These are phyloP conservation scores for Clonostachys byssicola DNA, from an alignment of 2,329 filamentous ascomycete genomes.

Conservation along the genomic window DNA sequence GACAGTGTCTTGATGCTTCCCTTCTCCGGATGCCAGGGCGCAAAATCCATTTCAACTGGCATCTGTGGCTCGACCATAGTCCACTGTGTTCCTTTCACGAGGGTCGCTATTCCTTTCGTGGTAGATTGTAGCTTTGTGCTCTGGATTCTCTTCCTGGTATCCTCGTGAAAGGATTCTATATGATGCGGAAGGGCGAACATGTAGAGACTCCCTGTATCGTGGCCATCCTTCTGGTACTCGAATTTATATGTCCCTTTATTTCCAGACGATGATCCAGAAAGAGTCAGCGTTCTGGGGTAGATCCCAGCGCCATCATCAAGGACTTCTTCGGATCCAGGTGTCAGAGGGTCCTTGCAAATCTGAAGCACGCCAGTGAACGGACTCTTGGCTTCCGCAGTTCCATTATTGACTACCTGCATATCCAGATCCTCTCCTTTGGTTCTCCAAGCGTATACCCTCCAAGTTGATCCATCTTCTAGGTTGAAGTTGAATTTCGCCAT, in stretches of 20 bases:
- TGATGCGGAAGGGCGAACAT: slow-evolving; percentile 93
- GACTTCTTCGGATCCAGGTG: slow-evolving; percentile 51
- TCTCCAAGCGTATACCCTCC: slow-evolving; percentile 75
- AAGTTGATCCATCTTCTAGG: slow-evolving; percentile 68
- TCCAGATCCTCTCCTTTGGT: slow-evolving; percentile 56
- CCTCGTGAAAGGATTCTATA: slow-evolving; percentile 64
- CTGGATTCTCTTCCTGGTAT: slow-evolving; percentile 43
- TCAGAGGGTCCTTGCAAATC: slow-evolving; percentile 69
- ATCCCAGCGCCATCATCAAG: slow-evolving; percentile 75
- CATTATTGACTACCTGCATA: slow-evolving; percentile 65
- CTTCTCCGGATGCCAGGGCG: slow-evolving; percentile 65
- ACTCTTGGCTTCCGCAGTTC: slow-evolving; percentile 57
- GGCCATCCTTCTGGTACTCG: slow-evolving; percentile 67
- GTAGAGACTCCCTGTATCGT: slow-evolving; percentile 54
- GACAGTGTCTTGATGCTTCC: slow-evolving; percentile 42
- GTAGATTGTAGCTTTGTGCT: slow-evolving; percentile 69
- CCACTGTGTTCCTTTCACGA: slow-evolving; percentile 70
- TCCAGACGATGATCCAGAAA: slow-evolving; percentile 62
- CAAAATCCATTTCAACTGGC: slow-evolving; percentile 70
- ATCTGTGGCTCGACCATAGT: slow-evolving; percentile 73
- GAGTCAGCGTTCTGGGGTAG: slow-evolving; percentile 59
- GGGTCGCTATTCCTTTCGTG: slow-evolving; percentile 78
- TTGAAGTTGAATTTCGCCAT: slow-evolving; percentile 73
- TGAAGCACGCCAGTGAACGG: slow-evolving; percentile 79
- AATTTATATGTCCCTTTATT: slow-evolving; percentile 68